These are phyloP conservation scores for Russula sp. DNA, from an alignment of 768 basidiomycete species.

Conservation along the genomic window DNA sequence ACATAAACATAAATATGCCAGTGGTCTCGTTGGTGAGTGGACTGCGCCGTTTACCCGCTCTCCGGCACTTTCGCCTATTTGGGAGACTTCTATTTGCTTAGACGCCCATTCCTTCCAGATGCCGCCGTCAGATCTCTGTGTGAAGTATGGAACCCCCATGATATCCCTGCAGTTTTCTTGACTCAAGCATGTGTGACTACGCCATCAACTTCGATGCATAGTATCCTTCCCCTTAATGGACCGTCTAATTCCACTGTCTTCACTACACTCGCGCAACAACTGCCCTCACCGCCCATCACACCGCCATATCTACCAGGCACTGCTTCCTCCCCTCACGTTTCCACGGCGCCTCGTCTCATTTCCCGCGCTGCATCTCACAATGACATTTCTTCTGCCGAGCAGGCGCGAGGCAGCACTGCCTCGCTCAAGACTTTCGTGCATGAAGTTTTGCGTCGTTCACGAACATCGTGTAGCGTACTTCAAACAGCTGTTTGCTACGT, in stretches of 20 bases:
- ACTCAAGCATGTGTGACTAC: constrained; percentile 34
- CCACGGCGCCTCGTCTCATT: constrained; percentile 31
- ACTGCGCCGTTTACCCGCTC: constrained; percentile 14
- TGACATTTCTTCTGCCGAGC: constrained; percentile 27
- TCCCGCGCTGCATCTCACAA: constrained; percentile 34
- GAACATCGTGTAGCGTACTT: constrained; percentile 77
- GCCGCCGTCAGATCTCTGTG: constrained; percentile 74
- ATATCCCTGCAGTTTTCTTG: constrained; percentile 61
- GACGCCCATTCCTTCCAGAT: constrained; percentile 44
- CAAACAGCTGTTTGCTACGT: constrained; percentile 88
- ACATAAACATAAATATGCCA: constrained; percentile 63
- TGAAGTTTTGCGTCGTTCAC: constrained; percentile 82
- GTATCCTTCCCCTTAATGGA: constrained; percentile 34
- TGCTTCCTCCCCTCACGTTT: constrained; percentile 36
- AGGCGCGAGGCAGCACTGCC: constrained; percentile 41
- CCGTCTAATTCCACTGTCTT: constrained; percentile 26
- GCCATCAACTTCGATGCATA: constrained; percentile 17
- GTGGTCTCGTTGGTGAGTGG: constrained; percentile 66
- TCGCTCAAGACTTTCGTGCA: constrained; percentile 80
- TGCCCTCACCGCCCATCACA: constrained; percentile 56
- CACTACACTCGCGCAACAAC: constrained; percentile 41
- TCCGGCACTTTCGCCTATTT: constrained; percentile 12
- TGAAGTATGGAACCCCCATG: constrained; percentile 78
- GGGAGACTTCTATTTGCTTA: constrained; percentile 17
- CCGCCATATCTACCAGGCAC: constrained; percentile 40